Percentiles rank a stretch among this genome's conserved stretches.
These are phyloP conservation scores for Bipolaris cookei DNA, from an alignment of 2,329 filamentous ascomycete genomes.

Conservation along the genomic window DNA sequence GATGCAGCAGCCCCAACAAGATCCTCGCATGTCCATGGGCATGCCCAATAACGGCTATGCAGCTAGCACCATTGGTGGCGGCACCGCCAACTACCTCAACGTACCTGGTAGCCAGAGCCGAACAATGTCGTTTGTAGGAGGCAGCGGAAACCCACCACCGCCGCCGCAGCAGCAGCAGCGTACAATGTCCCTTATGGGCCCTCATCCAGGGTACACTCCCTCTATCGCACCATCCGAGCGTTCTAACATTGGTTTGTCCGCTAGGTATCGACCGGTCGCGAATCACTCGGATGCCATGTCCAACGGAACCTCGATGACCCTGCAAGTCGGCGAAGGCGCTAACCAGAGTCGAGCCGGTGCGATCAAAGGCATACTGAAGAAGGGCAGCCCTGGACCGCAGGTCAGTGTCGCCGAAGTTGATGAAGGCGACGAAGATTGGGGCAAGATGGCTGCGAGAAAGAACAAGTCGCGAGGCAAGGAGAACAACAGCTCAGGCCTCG, in stretches of 20 bases:
- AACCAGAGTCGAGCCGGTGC: constrained; percentile 20
- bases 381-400: constrained; percentile 21
- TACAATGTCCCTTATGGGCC: constrained; percentile 39
- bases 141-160: constrained; percentile 41
- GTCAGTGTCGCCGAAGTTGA: constrained; percentile 31
- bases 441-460: constrained; percentile 40
- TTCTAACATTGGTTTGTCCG: constrained; percentile 88
- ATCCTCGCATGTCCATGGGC: constrained; percentile 33
- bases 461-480: constrained; percentile 31
- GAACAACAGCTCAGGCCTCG: constrained; percentile 26
- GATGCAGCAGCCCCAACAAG: constrained; percentile 40
- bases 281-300: constrained; percentile 41
- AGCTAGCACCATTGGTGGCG: constrained; percentile 29
- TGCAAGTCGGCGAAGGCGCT: constrained; percentile 40
- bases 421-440: constrained; percentile 46
- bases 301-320: constrained; percentile 41
- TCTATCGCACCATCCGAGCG: constrained; percentile 96
- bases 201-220: constrained; percentile 69
- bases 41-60: constrained; percentile 31
- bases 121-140: constrained; percentile 56
- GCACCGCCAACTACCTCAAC: constrained; percentile 29
- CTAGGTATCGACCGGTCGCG: constrained; percentile 88
- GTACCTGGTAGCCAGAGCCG: constrained; percentile 47
- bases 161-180: constrained; percentile 52
- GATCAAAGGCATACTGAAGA: constrained; percentile 47